These are phyloP conservation scores for Hibiscus trionum DNA, from an alignment of 345 rosid species.

Conservation along the genomic window DNA sequence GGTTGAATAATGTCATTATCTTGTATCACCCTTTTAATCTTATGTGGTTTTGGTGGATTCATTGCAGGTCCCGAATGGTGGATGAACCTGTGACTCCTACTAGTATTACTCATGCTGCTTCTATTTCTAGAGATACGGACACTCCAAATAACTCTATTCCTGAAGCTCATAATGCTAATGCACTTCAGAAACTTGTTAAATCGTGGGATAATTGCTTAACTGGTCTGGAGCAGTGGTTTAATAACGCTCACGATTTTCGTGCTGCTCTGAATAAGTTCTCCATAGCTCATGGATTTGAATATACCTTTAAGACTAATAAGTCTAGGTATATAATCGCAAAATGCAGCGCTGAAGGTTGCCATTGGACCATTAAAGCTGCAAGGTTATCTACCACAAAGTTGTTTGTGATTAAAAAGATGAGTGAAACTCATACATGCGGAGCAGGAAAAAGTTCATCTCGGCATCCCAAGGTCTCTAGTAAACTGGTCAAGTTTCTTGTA, in stretches of 20 bases:
- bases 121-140: constrained; percentile 7
- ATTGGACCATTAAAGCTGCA: constrained; percentile 46
- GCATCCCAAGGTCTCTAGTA: constrained; percentile 26
- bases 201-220: constrained; percentile 44
- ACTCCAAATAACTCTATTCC: constrained; percentile 4
- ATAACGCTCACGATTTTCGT: constrained; percentile 42
- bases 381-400: constrained; percentile 38
- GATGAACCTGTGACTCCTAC: not conserved
- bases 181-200: constrained; percentile 20
- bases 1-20: not conserved
- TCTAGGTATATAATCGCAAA: constrained; percentile 36
- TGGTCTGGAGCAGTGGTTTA: constrained; percentile 52
- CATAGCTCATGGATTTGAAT: constrained; percentile 44
- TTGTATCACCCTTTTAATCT: not conserved
- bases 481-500: constrained; percentile 38
- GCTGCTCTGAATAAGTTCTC: constrained; percentile 46
- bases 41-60: not conserved
- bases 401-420: constrained; percentile 42
- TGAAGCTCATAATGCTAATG: constrained; percentile 5
- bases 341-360: constrained; percentile 45
- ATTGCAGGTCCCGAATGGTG: constrained; percentile 1
- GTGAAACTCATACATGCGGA: constrained; percentile 39
- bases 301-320: constrained; percentile 45
- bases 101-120: not conserved
- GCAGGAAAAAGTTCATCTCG: constrained; percentile 22